Evolutionary conservation across 345 rosid genomes (phyloP).

Genomic region (Citrus reticulata): DNA sequence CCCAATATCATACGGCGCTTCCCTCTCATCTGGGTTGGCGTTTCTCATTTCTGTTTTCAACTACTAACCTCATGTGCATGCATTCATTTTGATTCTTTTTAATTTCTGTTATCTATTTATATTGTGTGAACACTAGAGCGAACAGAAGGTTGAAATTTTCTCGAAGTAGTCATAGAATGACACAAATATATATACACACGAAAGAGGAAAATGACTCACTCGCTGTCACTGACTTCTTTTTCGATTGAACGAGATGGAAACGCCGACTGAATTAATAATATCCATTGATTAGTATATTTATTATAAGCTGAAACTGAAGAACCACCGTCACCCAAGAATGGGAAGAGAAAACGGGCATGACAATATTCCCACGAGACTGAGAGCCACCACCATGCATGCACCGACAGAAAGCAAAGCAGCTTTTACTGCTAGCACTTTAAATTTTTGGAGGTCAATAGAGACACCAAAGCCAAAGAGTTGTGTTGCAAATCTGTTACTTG

Average conservation of each 20-base stretch:
- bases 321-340: too few species aligned
- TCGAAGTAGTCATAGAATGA: neutral
- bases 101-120: neutral
- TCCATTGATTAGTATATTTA: neutral
- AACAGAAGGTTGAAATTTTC: neutral
- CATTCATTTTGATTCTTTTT: neutral
- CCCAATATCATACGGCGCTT: slow-evolving; percentile 23
- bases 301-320: too few species aligned
- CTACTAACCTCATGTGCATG: slow-evolving; percentile 2
- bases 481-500: too few species aligned
- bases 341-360: neutral
- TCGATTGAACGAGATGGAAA: neutral
- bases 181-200: neutral
- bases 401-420: neutral
- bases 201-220: neutral
- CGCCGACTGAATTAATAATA: neutral
- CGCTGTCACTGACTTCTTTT: neutral
- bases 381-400: too few species aligned
- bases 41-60: slow-evolving; percentile 8
- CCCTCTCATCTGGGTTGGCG: slow-evolving; percentile 23
- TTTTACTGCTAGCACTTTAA: too few species aligned
- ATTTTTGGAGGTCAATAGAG: too few species aligned
- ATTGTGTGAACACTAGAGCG: neutral
- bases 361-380: neutral
- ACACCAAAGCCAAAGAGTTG: too few species aligned